Evolutionary conservation across 345 rosid species (phyloP).

Genomic region (Dovyalis caffra): DNA sequence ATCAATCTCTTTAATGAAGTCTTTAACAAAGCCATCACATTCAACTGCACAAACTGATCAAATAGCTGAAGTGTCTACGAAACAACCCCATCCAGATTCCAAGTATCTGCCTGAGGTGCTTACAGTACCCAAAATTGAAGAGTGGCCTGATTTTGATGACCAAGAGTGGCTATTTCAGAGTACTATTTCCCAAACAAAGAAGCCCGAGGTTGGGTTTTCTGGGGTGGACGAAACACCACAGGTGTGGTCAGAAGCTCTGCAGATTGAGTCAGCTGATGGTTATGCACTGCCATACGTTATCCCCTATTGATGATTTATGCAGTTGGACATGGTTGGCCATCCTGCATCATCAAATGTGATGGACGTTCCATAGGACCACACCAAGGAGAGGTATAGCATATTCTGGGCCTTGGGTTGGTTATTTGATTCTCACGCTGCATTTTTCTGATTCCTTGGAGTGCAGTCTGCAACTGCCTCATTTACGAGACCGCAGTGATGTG

Average conservation of each 20-base stretch:
- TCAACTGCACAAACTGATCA: slow-evolving; percentile 34
- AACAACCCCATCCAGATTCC: slow-evolving; percentile 67
- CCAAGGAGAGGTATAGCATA: slow-evolving; percentile 8
- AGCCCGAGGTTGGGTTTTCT: slow-evolving; percentile 27
- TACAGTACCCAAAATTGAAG: slow-evolving; percentile 57
- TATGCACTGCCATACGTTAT: slow-evolving; percentile 73
- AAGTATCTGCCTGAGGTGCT: slow-evolving; percentile 57
- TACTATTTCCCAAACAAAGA: slow-evolving; percentile 26
- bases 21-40: slow-evolving; percentile 12
- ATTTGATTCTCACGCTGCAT: slow-evolving; percentile 15
- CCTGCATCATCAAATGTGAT: neutral
- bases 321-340: slow-evolving; percentile 12
- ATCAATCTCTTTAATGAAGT: neutral
- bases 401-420: slow-evolving; percentile 2
- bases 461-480: neutral
- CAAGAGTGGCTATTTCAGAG: slow-evolving; percentile 60
- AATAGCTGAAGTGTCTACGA: slow-evolving; percentile 35
- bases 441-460: slow-evolving; percentile 5
- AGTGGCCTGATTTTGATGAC: slow-evolving; percentile 40
- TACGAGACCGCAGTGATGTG: neutral
- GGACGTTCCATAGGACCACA: neutral
- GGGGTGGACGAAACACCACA: slow-evolving; percentile 28
- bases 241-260: slow-evolving; percentile 69
- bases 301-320: slow-evolving; percentile 49
- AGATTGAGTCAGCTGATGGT: slow-evolving; percentile 57